These are phyloP conservation scores for Trametes meyenii DNA, from an alignment of 768 basidiomycete species.

Conservation along the genomic window DNA sequence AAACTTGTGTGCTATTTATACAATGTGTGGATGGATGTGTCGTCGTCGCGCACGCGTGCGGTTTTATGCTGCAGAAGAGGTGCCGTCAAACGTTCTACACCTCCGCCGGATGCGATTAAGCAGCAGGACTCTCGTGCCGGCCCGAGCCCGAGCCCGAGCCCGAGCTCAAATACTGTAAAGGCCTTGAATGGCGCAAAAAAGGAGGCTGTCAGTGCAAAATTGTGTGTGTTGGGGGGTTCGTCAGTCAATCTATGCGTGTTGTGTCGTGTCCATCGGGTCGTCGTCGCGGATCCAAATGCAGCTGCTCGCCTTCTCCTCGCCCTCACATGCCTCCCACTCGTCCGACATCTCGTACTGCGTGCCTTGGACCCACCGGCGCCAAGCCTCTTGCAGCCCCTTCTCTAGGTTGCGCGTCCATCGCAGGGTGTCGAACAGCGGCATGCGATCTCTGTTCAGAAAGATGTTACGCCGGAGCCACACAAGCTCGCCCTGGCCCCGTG, in stretches of 20 bases:
- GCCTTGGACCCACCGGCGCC: constrained; percentile 53
- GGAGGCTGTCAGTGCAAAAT: neutral
- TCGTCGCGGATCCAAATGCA: constrained; percentile 36
- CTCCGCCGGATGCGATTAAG: constrained; percentile 4
- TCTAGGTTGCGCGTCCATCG: constrained; percentile 53
- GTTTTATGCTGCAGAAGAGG: constrained; percentile 19
- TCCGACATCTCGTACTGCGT: constrained; percentile 39
- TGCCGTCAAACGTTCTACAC: neutral
- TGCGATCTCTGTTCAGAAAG: constrained; percentile 43
- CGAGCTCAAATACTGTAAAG: neutral
- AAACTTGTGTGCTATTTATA: constrained; percentile 13
- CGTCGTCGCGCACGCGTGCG: neutral
- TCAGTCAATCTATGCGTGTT: constrained; percentile 21
- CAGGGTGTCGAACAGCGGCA: constrained; percentile 52
- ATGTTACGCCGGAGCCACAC: constrained; percentile 44
- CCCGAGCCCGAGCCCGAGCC: neutral
- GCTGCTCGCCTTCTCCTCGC: constrained; percentile 33
- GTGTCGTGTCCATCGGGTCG: constrained; percentile 27
- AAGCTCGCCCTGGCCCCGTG: constrained; percentile 39
- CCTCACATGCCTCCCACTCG: constrained; percentile 40
- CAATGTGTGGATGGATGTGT: constrained; percentile 2
- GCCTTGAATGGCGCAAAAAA: neutral
- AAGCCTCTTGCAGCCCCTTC: constrained; percentile 45
- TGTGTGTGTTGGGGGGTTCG: neutral
- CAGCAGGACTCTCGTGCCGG: neutral